Percentiles rank a stretch among this genome's conserved stretches.
phyloP scores from a whole-genome alignment of 2,329 filamentous ascomycete species.

The Venturia asperata region DNA sequence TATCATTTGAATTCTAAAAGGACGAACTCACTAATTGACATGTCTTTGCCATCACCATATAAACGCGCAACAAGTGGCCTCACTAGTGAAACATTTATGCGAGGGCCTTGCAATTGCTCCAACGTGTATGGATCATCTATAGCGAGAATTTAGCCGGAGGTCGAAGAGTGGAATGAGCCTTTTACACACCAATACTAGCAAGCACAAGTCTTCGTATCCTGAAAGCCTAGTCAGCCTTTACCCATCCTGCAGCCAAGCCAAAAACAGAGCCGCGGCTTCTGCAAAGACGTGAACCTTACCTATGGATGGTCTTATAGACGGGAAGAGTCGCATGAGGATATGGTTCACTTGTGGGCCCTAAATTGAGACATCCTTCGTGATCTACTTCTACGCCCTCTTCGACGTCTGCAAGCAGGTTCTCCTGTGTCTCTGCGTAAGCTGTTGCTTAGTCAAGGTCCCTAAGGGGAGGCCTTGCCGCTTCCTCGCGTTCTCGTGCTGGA shows the following conservation, averaged over 20 bases:
- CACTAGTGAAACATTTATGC: slow-evolving; percentile 74
- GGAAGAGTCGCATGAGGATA: slow-evolving; percentile 18
- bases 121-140: slow-evolving; percentile 59
- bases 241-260: not conserved
- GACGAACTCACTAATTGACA: slow-evolving; percentile 49
- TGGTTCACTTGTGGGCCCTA: not conserved
- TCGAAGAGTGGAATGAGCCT: not conserved
- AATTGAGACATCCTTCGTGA: slow-evolving; percentile 18
- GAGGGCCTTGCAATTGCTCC: slow-evolving; percentile 70
- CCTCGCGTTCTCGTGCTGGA: slow-evolving; percentile 17
- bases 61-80: slow-evolving; percentile 77
- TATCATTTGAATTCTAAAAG: slow-evolving; percentile 43
- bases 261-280: too few relatives aligned
- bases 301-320: slow-evolving; percentile 20
- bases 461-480: slow-evolving; percentile 16
- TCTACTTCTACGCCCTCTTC: slow-evolving; percentile 14
- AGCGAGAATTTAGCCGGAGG: not conserved
- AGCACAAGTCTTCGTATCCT: slow-evolving; percentile 41
- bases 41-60: slow-evolving; percentile 64
- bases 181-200: slow-evolving; percentile 38
- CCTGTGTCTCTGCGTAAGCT: slow-evolving; percentile 13
- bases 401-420: slow-evolving; percentile 15
- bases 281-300: not conserved
- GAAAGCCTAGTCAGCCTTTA: not conserved
- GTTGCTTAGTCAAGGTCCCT: not conserved